Base-by-base conservation (phyloP, 352 stramenopile species). In the Pythium apleroticum region DNA sequence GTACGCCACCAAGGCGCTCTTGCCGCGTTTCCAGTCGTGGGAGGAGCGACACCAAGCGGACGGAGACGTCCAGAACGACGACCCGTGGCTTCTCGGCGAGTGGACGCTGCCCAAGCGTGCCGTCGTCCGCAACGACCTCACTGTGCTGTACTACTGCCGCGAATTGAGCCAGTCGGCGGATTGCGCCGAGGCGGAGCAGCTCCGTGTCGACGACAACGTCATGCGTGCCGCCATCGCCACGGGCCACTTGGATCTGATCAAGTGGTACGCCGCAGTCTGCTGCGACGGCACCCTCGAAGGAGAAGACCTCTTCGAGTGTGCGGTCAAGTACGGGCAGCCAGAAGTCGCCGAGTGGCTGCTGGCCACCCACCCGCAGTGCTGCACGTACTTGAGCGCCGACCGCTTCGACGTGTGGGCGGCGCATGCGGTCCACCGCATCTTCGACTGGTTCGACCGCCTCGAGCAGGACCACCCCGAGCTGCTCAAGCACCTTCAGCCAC, bases 341-440 rank as follows among this genome's bases (percentile, higher is more conserved):
- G 22, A 55, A 7, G 25, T 55, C 25, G 49, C 49, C 24, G 49
- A 55, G 22, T 55, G 49, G 49, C 49, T 55, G 27, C 49, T 55
- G 2, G 11, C 25, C 27, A 20, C 28, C 2, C 12, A 39, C 11
- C 49, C 49, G 24, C 48, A 54, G 22, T 54, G 48, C 48, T 31
- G 22, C 22, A 54, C 48, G 20, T 15, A 54, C n/a, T 30, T 35
- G 22, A 54, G 48, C 12, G 48, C 48, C 24, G 48, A 54, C 48
- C 24, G 48, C 24, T 54, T 54, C 8, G 48, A 33, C 22, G 48
- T 54, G 2, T 54, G 48, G 24, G 22, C 14, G 22, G 7, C 20
- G 9, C 20, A 20, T 24, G 48, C 24, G 22, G 28, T 14, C 14
- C 22, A 20, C 24, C 22, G 22, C 22, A 54, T 54, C 24, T 31